Percentiles rank a stretch among this genome's conserved stretches.
Conservation (phyloP, 192 early-diverging fungal genomes). For the Rhizophagus sp. region DNA sequence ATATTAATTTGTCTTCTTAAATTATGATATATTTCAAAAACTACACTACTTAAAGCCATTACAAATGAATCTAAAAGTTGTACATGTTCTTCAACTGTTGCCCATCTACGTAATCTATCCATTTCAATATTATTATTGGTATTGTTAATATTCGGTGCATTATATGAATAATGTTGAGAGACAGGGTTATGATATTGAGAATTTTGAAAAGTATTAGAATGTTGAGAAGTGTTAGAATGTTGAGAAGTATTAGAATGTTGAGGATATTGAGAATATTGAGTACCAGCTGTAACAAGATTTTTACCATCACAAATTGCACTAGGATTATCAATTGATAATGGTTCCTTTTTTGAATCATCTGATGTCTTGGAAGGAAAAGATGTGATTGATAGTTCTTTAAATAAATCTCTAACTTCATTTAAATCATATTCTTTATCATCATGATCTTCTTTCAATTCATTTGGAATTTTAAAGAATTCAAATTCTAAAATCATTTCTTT, state of each 20-base stretch:
- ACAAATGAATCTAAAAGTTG: background rate
- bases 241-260: too few relatives aligned
- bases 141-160: too few relatives aligned
- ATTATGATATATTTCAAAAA: background rate
- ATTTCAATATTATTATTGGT: background rate
- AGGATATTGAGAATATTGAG: background rate
- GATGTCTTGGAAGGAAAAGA: background rate
- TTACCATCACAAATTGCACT: too few relatives aligned
- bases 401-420: background rate
- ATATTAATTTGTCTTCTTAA: background rate
- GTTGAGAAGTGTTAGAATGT: too few relatives aligned
- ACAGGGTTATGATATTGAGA: too few relatives aligned
- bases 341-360: too few relatives aligned
- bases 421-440: background rate
- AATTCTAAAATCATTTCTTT: background rate
- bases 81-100: background rate
- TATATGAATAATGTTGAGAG: too few relatives aligned
- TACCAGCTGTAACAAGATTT: background rate
- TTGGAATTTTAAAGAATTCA: background rate
- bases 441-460: background rate
- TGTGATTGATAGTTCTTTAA: background rate
- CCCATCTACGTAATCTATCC: background rate
- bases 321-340: too few relatives aligned
- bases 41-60: background rate
- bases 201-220: too few relatives aligned